Percentiles rank a stretch among this genome's conserved stretches.
Evolutionary conservation across 108 stramenopile species (phyloP).

Genomic region (Conticribra guillardii): DNA sequence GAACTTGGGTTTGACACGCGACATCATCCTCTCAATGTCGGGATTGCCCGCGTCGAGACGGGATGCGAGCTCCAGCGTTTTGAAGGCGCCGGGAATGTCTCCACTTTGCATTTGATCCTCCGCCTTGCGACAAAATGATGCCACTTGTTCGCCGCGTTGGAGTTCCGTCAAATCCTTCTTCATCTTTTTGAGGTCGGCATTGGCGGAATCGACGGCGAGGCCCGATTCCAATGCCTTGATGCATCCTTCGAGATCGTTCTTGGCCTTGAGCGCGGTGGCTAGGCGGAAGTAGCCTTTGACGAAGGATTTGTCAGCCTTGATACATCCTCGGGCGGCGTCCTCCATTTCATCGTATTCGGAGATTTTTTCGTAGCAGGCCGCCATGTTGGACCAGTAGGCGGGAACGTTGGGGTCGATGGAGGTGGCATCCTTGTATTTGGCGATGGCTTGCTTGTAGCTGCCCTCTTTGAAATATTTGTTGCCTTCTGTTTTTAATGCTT

Average conservation of each 20-base stretch:
- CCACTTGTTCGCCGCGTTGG: conserved; percentile 90
- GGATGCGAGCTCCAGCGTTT: conserved; percentile 89
- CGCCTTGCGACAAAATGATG: conserved; percentile 82
- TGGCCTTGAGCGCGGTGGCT: conserved; percentile 85
- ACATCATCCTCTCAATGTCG: conserved; percentile 86
- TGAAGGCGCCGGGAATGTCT: conserved; percentile 89
- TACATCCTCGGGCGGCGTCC: conserved; percentile 88
- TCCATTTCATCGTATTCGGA: conserved; percentile 90
- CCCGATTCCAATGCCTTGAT: conserved; percentile 90
- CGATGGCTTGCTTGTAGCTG: conserved; percentile 82
- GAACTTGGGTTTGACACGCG: conserved; percentile 88
- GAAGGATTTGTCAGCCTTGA: conserved; percentile 93
- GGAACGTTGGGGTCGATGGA: conserved; percentile 73
- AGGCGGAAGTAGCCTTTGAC: conserved; percentile 97
- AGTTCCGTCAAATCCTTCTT: conserved; percentile 90
- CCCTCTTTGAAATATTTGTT: conserved; percentile 90
- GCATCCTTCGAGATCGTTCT: conserved; percentile 80
- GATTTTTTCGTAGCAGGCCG: conserved; percentile 93
- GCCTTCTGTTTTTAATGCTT: conserved; percentile 88
- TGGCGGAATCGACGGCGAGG: conserved; percentile 76
- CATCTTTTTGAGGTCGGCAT: conserved; percentile 90
- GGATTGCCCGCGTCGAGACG: conserved; percentile 95
- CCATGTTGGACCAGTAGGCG: conserved; percentile 93
- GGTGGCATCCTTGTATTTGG: conserved; percentile 90
- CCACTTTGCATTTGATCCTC: conserved; percentile 87